phyloP scores from a whole-genome alignment of 2,329 filamentous ascomycete species.

The Macroventuria anomochaeta region DNA sequence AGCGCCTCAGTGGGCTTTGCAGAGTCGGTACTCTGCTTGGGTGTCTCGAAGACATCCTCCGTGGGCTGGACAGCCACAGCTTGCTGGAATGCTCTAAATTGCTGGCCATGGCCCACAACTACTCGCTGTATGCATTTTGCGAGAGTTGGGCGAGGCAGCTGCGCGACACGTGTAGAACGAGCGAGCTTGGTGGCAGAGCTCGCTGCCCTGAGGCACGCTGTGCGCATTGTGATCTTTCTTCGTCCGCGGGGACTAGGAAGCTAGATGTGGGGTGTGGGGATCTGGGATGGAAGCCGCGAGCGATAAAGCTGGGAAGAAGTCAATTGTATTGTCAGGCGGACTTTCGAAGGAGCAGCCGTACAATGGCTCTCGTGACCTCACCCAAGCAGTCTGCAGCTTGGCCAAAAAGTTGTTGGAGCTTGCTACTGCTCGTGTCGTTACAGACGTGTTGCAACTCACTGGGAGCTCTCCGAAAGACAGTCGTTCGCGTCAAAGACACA shows the following conservation, averaged over 20 bases:
- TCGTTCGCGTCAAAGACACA: conserved; percentile 5
- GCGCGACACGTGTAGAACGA: conserved; percentile 27
- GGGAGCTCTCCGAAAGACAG: neutral
- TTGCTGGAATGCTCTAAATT: conserved; percentile 33
- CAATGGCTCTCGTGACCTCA: conserved; percentile 1
- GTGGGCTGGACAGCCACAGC: conserved; percentile 26
- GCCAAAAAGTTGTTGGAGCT: neutral
- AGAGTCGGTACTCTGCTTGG: conserved; percentile 25
- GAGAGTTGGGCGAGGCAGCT: conserved; percentile 31
- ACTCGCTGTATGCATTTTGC: conserved; percentile 26
- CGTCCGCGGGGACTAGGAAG: conserved; percentile 8
- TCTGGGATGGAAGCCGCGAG: conserved; percentile 11
- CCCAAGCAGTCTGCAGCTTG: conserved; percentile 5
- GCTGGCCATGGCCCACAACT: conserved; percentile 24
- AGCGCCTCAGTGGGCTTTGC: conserved; percentile 52
- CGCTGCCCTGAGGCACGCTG: conserved; percentile 42
- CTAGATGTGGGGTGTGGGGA: conserved; percentile 7
- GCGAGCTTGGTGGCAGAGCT: conserved; percentile 37
- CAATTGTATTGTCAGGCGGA: neutral
- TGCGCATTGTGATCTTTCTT: conserved; percentile 35
- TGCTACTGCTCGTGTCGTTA: conserved; percentile 9
- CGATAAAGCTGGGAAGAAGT: conserved; percentile 6
- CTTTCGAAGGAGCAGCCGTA: neutral
- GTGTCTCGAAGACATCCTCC: conserved; percentile 41
- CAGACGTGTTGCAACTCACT: neutral